Base-by-base conservation (phyloP, 805 yeast species). In the Myxozyma melibiosi region DNA sequence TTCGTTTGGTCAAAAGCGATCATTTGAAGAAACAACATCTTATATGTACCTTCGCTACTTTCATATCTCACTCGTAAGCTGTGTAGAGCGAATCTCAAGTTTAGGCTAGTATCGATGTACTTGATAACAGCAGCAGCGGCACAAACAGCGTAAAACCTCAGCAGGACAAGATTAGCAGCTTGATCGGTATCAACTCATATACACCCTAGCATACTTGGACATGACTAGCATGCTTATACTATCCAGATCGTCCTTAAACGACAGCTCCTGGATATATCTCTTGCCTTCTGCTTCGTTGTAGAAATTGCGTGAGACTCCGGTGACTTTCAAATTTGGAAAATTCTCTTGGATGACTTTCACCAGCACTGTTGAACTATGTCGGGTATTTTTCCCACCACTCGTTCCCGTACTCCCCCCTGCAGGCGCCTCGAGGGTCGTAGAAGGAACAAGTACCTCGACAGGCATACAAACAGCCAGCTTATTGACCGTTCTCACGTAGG, bases 401-500 rank as follows among this genome's bases (percentile, higher is more conserved):
- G 20, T 13, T 24, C 38, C 2, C 2, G 16, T 20, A 11, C 30
- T 33, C 4, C 28, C 27, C 24, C 22, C 30, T 13, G 38, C 11
- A 30, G 37, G 11, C 18, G 39, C 39, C 7, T 22, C 39, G n/a
- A 43, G 24, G 25, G 30, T 35, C 6, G 50, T 43, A 1, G 48
- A 34, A n/a, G 55, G 50, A 11, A 51, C 30, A 8, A 48, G 45
- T 16, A 55, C 50, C 31, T 55, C 76, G 2, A 72, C 63, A 0
- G 76, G 77, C 9, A 67, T 64, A 43, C 66, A 67, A 1, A 77
- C 66, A 18, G 70, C 71, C 0, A 78, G 49, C 55, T 74, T 75
- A 57, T 79, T 78, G 7, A 79, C 65, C 0, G 80, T 76, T 43
- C 80, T 66, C 2, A 78, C 77, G 53, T 70, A 78, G 0, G 80